A percentile compares a stretch with the other conserved stretches of the same genome.
Evolutionary conservation across 805 yeast species (phyloP).

Genomic region (Jamesozyma gamospora): DNA sequence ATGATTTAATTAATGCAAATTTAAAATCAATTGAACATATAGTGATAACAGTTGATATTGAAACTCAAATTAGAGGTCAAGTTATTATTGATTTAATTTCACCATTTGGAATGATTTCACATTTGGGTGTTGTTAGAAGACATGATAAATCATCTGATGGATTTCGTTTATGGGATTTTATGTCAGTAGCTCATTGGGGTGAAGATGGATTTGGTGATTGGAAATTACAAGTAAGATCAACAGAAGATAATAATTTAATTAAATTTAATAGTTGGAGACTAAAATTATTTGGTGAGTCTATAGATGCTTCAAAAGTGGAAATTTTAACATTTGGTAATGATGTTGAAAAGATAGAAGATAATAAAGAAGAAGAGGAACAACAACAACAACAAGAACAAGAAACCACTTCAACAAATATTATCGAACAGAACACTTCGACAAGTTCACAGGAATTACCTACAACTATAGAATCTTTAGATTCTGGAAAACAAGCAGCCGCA

Average conservation of each 20-base stretch:
- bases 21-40: constrained; percentile 76
- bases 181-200: constrained; percentile 99
- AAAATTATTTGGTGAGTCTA: constrained; percentile 71
- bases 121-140: constrained; percentile 58
- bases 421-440: background rate
- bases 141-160: constrained; percentile 51
- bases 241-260: constrained; percentile 30
- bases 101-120: constrained; percentile 66
- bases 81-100: constrained; percentile 56
- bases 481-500: constrained; percentile 3
- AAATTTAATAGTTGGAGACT: constrained; percentile 62
- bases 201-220: constrained; percentile 84
- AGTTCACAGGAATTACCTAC: background rate
- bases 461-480: constrained; percentile 2
- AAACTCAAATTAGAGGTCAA: constrained; percentile 56
- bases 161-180: constrained; percentile 77
- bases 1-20: constrained; percentile 45
- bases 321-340: constrained; percentile 39
- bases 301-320: constrained; percentile 53
- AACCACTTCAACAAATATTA: background rate
- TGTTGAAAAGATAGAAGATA: constrained; percentile 19
- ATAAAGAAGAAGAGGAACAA: background rate
- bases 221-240: constrained; percentile 56
- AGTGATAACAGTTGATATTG: constrained; percentile 66
- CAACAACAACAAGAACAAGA: background rate